Percentiles rank a stretch among this genome's conserved stretches.
Conservation (phyloP, 129 eudicot species). For the Smallanthus sonchifolius region DNA sequence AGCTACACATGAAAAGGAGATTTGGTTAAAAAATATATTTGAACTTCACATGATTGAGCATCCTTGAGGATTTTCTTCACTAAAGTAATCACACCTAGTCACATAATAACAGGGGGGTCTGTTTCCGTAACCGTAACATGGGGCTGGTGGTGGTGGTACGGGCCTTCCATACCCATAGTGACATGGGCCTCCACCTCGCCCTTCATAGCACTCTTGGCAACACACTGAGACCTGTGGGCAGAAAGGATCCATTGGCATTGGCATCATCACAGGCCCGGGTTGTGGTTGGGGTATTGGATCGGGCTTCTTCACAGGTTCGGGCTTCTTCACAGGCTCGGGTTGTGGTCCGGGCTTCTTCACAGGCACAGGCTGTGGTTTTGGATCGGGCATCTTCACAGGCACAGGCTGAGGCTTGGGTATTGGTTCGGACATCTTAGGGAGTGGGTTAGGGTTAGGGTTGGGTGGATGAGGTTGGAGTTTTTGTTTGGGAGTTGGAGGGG, state of each 20-base stretch:
- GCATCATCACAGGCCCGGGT: conserved; percentile 20
- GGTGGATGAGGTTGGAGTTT: neutral
- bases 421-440: neutral
- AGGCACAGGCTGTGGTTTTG: conserved; percentile 9
- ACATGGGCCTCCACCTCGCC: conserved; percentile 45
- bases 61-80: conserved; percentile 68
- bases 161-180: conserved; percentile 43
- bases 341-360: conserved; percentile 20
- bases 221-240: conserved; percentile 38
- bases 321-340: conserved; percentile 16
- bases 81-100: conserved; percentile 43
- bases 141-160: conserved; percentile 34
- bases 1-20: too few species aligned
- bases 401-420: conserved; percentile 14
- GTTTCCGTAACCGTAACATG: conserved; percentile 12
- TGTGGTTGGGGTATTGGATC: conserved; percentile 22
- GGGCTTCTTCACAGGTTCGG: neutral
- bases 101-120: conserved; percentile 32
- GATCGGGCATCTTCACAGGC: conserved; percentile 10
- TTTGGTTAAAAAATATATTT: too few species aligned
- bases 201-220: conserved; percentile 48
- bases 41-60: conserved; percentile 65
- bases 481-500: neutral
- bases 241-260: conserved; percentile 14
- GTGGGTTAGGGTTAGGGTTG: conserved; percentile 10